Evolutionary conservation across 129 eudicot species (phyloP).

Genomic region (Cynara cardunculus): DNA sequence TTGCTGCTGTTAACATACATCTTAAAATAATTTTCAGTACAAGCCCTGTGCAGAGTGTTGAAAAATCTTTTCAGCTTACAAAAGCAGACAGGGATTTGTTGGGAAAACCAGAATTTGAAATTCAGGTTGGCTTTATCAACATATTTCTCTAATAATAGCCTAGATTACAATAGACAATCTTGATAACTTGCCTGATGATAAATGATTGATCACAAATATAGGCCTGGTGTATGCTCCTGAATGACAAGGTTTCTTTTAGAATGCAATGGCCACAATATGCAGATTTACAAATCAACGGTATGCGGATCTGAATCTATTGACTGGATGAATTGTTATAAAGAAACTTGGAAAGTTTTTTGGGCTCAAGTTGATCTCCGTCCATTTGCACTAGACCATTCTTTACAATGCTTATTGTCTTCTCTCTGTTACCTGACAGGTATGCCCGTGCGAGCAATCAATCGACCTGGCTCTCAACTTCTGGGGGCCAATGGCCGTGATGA

Average conservation of each 20-base stretch:
- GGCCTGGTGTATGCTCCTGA: constrained; percentile 99
- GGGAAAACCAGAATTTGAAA: constrained; percentile 77
- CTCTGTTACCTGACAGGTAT: constrained; percentile 47
- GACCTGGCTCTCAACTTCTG: constrained; percentile 90
- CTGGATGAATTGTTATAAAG: background rate
- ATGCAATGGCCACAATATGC: constrained; percentile 99
- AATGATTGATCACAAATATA: constrained; percentile 21
- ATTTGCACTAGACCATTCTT: background rate
- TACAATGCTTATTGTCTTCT: background rate
- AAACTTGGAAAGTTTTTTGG: background rate
- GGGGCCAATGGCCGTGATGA: constrained; percentile 99
- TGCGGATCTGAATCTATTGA: constrained; percentile 13
- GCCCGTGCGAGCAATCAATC: constrained; percentile 82
- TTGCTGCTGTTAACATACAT: background rate
- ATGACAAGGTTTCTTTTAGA: constrained; percentile 91
- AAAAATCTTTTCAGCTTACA: constrained; percentile 82
- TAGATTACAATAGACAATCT: background rate
- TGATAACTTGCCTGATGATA: constrained; percentile 17
- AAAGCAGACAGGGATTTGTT: constrained; percentile 70
- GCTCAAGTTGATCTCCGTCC: background rate
- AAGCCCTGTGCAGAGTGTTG: constrained; percentile 76
- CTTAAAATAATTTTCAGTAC: constrained; percentile 41
- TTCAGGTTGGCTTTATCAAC: constrained; percentile 62
- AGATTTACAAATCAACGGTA: constrained; percentile 92
- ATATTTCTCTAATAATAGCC: background rate